phyloP scores from a whole-genome alignment of 1,139 yeast species.

The Diutina pseudorugosa region DNA sequence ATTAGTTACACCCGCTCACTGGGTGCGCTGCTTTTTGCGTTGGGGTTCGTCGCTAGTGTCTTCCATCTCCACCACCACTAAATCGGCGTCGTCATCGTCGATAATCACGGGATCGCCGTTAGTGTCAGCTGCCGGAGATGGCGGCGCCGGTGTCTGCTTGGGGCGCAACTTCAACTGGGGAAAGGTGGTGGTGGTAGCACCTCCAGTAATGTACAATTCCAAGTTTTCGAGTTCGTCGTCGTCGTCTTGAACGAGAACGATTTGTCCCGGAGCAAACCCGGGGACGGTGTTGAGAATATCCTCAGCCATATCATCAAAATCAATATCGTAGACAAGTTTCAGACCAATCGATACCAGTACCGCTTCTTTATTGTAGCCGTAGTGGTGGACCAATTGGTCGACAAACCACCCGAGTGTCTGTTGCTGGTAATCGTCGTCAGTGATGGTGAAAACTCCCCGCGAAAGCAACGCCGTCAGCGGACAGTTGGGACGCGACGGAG shows the following conservation, averaged over 20 bases:
- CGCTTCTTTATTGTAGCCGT: conserved; percentile 55
- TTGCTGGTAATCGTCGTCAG: conserved; percentile 9
- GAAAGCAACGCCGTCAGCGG: conserved; percentile 8
- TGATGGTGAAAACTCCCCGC: conserved; percentile 7
- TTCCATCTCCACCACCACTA: not conserved
- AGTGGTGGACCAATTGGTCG: conserved; percentile 28
- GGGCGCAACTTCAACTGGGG: not conserved
- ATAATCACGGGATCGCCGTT: not conserved
- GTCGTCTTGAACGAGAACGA: conserved; percentile 68
- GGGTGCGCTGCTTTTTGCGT: not conserved
- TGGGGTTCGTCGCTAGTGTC: not conserved
- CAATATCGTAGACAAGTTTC: conserved; percentile 68
- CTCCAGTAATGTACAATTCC: conserved; percentile 46
- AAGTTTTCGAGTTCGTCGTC: conserved; percentile 55
- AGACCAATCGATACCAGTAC: conserved; percentile 49
- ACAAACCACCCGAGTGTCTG: conserved; percentile 31
- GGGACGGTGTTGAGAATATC: conserved; percentile 35
- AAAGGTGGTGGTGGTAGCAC: not conserved
- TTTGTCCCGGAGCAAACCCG: conserved; percentile 46
- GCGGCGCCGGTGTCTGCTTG: not conserved
- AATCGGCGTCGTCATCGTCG: not conserved
- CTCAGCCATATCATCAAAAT: conserved; percentile 69
- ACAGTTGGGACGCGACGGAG: conserved; percentile 55
- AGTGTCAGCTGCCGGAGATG: not conserved
- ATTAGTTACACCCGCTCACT: too few relatives aligned